Base-by-base conservation (phyloP, 1,284 basidiomycete species). In the Pyrrhoderma lamaoense region DNA sequence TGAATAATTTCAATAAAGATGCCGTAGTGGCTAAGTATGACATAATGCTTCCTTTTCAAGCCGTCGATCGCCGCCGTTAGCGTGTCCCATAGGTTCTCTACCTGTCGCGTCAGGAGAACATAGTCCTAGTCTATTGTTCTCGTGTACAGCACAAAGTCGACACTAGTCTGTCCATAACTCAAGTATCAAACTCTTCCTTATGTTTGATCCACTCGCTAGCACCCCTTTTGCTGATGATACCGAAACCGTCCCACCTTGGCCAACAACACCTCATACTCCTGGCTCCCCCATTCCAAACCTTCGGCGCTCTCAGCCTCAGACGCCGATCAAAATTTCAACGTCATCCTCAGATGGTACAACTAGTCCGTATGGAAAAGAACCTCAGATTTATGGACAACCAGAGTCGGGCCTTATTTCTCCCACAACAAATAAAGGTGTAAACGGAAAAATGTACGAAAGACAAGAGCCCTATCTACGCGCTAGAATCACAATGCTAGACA, bases 401-500 rank as follows among this genome's bases (percentile, higher is more conserved):
- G 84, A 86, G 52, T 76, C 82, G 36, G 88, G 88, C 1, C 76
- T 90, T 16, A 80, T 90, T 51, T 89, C 88, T 19, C 88, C 87
- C 9, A 69, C 76, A 49, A 72, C 76, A 1, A 79, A 79, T 21
- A 71, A 76, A 2, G 73, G 74, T 19, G 72, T 80, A 0, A 88
- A 87, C 62, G 87, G 87, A 2, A 65, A 70, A 21, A 80, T 72
- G 55, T 84, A 77, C 57, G 88, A 90, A 69, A 85, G 77, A 67
- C 70, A 69, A 34, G 87, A 86, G 59, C 88, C 88, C 23, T 93
- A 89, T 67, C 74, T 96, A 57, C 77, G 89, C 60, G 87, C 94
- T 43, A 77, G 91, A 62, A 87, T 97, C 55, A 88, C 89, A 9
- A 87, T 84, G 13, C 68, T 97, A 61, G 93, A 97, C 69, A 80